A percentile compares a stretch with the other conserved stretches of the same genome.
These are phyloP conservation scores for Myotisia sp. DNA, from an alignment of 2,329 filamentous ascomycete species.

Conservation along the genomic window DNA sequence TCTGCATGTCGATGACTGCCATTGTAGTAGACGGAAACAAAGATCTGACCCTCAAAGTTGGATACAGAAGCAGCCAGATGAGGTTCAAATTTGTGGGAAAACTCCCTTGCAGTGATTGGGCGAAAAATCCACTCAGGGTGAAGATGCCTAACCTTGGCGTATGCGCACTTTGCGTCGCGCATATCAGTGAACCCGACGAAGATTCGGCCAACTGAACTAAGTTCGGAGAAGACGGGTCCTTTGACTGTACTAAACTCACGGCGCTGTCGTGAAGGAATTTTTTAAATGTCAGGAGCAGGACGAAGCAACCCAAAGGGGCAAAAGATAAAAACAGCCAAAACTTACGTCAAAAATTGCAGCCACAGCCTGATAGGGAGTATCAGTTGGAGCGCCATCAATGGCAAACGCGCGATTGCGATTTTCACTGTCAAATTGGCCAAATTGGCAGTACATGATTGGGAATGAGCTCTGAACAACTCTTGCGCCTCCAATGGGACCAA, in stretches of 20 bases:
- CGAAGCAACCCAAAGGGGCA: conserved; percentile 1
- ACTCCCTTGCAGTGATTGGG: conserved; percentile 34
- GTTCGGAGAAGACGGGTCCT: conserved; percentile 24
- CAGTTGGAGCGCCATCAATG: conserved; percentile 21
- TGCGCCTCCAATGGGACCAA: conserved; percentile 15
- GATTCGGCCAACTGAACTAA: conserved; percentile 30
- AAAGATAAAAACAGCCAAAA: too few species aligned
- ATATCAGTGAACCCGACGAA: conserved; percentile 47
- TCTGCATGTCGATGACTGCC: conserved; percentile 18
- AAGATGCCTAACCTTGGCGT: conserved; percentile 33
- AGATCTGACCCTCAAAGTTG: conserved; percentile 43
- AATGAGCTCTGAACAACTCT: conserved; percentile 9
- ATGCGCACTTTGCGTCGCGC: conserved; percentile 42
- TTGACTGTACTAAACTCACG: conserved; percentile 26
- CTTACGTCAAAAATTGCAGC: conserved; percentile 28
- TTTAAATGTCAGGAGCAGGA: not conserved
- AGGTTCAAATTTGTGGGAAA: conserved; percentile 25
- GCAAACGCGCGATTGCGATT: conserved; percentile 20
- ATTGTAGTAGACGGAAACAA: conserved; percentile 35
- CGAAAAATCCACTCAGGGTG: conserved; percentile 36
- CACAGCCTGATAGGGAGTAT: conserved; percentile 22
- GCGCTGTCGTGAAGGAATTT: conserved; percentile 14
- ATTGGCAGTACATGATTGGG: conserved; percentile 9
- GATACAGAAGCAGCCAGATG: conserved; percentile 20
- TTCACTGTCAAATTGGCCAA: conserved; percentile 16